Percentiles rank a stretch among this genome's conserved stretches.
Evolutionary conservation across 805 yeast genomes (phyloP).

Genomic region (Metschnikowia gelsemii): DNA sequence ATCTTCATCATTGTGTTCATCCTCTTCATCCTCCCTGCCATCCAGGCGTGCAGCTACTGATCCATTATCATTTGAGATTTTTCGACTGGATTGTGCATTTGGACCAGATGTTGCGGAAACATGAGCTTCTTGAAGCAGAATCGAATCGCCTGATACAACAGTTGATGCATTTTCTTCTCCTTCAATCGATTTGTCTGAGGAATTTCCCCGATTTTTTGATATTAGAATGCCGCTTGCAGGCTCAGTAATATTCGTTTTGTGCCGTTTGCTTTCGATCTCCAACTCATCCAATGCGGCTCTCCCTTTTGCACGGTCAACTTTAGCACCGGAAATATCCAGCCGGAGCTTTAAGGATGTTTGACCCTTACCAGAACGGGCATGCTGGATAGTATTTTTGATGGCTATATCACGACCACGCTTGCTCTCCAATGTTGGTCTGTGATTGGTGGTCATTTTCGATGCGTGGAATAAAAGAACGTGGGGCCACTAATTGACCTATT

Average conservation of each 20-base stretch:
- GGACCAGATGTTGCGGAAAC: not conserved
- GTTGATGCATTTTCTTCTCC: not conserved
- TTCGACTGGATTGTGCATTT: not conserved
- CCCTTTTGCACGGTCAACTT: slow-evolving; percentile 18
- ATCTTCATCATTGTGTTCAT: not conserved
- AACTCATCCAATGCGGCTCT: slow-evolving; percentile 28
- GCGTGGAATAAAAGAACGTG: not conserved
- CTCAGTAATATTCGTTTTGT: not conserved
- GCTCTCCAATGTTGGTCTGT: slow-evolving; percentile 43
- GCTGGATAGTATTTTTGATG: slow-evolving; percentile 37
- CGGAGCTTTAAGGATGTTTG: slow-evolving; percentile 35
- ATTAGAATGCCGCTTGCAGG: slow-evolving; percentile 1
- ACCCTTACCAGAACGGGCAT: slow-evolving; percentile 33
- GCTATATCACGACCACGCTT: slow-evolving; percentile 35
- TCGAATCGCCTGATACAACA: not conserved
- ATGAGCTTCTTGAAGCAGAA: not conserved
- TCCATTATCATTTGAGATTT: not conserved
- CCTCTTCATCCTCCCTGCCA: not conserved
- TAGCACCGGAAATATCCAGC: slow-evolving; percentile 24
- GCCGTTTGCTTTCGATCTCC: slow-evolving; percentile 8
- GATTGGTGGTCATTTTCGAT: slow-evolving; percentile 39
- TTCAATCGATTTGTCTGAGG: not conserved
- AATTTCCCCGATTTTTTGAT: not conserved
- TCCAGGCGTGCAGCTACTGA: too few species aligned
- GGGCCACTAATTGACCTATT: too few species aligned